Base-by-base conservation (phyloP, 1,139 yeast species). In the Pichia sp. region DNA sequence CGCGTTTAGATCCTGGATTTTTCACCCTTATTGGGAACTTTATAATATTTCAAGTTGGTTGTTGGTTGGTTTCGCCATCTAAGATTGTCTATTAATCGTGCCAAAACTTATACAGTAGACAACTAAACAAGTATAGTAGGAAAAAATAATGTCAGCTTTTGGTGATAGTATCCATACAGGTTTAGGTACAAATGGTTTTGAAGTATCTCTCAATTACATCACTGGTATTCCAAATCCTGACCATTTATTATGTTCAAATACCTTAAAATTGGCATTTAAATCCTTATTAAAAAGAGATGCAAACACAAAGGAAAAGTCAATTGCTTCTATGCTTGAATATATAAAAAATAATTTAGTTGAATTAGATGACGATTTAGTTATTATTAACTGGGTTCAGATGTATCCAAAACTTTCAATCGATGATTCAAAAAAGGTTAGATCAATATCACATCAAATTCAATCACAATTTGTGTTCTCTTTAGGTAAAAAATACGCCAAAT, bases 241-340 rank as follows among this genome's bases (percentile, higher is more conserved):
- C 32, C 57, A 64, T n/a, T 61, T 90, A n/a, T 52, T 65, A 3
- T 48, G 59, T 35, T 73, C 80, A 44, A 71, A 90, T n/a, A 73
- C 74, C 25, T 59, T 85, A 45, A 74, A 74, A 34, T 70, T 90
- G 22, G 68, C 81, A 11, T 84, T 89, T 68, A 89, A 86, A 60
- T 78, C 84, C 16, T 64, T 90, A 38, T 60, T 82, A 59, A 90
- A 89, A 62, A 78, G 85, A 58, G 96, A 89, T 57, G 74, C 84
- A 12, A 81, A 79, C 24, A 92, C 98, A 0, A 85, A 82, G 58
- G 96, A 87, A 56, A 85, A 82, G 58, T 89, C 95, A 0, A 66
- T 87, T 31, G 63, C 56, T 10, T 95, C 86, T 34, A 64, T 90
- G 30, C 49, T 57, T 2, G 53, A 56, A 2, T 55, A 65, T 22